phyloP scores from a whole-genome alignment of 495 filamentous ascomycete species.

The Podospora australis region DNA sequence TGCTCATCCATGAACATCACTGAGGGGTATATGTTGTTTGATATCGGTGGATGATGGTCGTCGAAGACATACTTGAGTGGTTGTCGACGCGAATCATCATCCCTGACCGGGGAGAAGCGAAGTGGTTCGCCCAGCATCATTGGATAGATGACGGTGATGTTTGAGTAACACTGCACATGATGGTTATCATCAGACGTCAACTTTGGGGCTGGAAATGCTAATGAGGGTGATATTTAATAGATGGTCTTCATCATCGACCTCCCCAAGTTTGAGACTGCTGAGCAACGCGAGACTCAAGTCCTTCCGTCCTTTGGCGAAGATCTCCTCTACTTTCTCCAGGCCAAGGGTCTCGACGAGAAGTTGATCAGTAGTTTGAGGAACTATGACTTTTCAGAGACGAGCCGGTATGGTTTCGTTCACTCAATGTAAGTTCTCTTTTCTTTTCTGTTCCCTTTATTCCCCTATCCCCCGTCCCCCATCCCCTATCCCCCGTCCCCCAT shows the following conservation, averaged over 20 bases:
- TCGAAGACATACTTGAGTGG: too few relatives aligned
- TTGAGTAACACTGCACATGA: neutral
- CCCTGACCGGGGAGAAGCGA: too few relatives aligned
- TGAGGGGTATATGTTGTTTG: too few relatives aligned
- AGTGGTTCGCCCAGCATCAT: too few relatives aligned
- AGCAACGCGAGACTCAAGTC: slow-evolving; percentile 21
- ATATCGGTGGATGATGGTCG: too few relatives aligned
- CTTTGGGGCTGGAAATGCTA: neutral
- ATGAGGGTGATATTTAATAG: slow-evolving; percentile 25
- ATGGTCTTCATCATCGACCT: slow-evolving; percentile 82
- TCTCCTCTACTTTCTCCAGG: slow-evolving; percentile 61
- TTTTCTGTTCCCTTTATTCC: neutral
- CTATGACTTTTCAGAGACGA: slow-evolving; percentile 71
- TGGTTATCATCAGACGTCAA: neutral
- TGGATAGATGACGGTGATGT: too few relatives aligned
- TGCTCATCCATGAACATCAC: too few relatives aligned
- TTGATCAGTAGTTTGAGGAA: slow-evolving; percentile 53
- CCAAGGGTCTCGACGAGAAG: slow-evolving; percentile 56
- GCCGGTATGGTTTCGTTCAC: slow-evolving; percentile 69
- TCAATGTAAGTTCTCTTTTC: slow-evolving; percentile 47
- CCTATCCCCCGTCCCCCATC: neutral
- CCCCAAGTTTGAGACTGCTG: slow-evolving; percentile 45
- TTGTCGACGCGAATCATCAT: too few relatives aligned
- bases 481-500: neutral
- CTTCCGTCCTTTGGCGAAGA: slow-evolving; percentile 63